Evolutionary conservation across 106 monocot genomes (phyloP).

Genomic region (Alisma plantagoaquatica): DNA sequence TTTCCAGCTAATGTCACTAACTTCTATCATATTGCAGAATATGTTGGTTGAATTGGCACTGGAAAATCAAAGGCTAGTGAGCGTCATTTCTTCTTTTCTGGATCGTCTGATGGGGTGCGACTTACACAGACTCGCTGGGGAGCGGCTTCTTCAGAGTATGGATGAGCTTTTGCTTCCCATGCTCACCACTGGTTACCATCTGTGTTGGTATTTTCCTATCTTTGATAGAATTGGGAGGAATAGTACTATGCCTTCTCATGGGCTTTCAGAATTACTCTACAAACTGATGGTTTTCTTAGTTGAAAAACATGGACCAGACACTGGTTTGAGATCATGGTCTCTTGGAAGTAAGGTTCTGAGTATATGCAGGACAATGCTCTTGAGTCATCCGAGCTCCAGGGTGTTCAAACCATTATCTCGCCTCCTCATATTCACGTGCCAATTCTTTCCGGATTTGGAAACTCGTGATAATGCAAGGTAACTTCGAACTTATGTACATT

Average conservation of each 20-base stretch:
- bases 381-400: slow-evolving; percentile 71
- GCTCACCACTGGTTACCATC: slow-evolving; percentile 27
- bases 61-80: slow-evolving; percentile 46
- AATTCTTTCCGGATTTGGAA: slow-evolving; percentile 86
- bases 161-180: slow-evolving; percentile 64
- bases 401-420: slow-evolving; percentile 43
- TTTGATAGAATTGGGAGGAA: slow-evolving; percentile 74
- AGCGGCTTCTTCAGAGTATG: slow-evolving; percentile 55
- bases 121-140: slow-evolving; percentile 27
- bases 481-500: background rate
- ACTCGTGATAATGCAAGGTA: slow-evolving; percentile 95
- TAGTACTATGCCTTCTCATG: slow-evolving; percentile 48
- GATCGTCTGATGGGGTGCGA: slow-evolving; percentile 45
- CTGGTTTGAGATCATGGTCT: slow-evolving; percentile 63
- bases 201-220: slow-evolving; percentile 66
- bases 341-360: slow-evolving; percentile 73
- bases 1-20: background rate
- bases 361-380: slow-evolving; percentile 60
- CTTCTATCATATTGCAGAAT: slow-evolving; percentile 21
- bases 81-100: slow-evolving; percentile 53
- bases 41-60: slow-evolving; percentile 59
- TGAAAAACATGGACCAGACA: slow-evolving; percentile 53
- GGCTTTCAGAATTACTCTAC: slow-evolving; percentile 53
- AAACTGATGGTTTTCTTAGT: slow-evolving; percentile 48
- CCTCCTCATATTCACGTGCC: slow-evolving; percentile 64